Percentiles rank a stretch among this genome's conserved stretches.
Evolutionary conservation across 345 rosid species (phyloP).

Genomic region (Melaleuca quinquenervia): DNA sequence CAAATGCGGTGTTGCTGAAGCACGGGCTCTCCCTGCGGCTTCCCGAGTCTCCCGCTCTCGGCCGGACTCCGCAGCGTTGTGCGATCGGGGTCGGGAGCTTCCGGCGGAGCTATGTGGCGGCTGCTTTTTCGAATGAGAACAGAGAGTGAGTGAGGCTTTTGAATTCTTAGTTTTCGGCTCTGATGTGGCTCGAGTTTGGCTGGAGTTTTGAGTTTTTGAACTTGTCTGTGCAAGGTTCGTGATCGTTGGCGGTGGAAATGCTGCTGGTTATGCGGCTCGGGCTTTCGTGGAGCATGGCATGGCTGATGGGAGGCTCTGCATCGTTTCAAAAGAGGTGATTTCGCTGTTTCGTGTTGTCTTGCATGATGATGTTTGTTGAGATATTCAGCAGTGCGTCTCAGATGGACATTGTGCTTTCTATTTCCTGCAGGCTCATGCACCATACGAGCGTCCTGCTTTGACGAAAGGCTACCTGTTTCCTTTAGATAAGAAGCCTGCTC

Average conservation of each 20-base stretch:
- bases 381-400: neutral
- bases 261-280: slow-evolving; percentile 96
- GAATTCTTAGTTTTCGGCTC: neutral
- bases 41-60: slow-evolving; percentile 38
- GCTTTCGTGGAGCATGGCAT: slow-evolving; percentile 88
- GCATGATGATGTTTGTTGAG: neutral
- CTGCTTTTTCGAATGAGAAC: slow-evolving; percentile 69
- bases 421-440: slow-evolving; percentile 58
- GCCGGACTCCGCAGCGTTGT: slow-evolving; percentile 22
- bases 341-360: neutral
- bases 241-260: slow-evolving; percentile 93
- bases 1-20: slow-evolving; percentile 41
- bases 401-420: neutral
- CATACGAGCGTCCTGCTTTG: slow-evolving; percentile 96
- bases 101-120: slow-evolving; percentile 40
- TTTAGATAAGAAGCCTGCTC: slow-evolving; percentile 80
- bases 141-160: slow-evolving; percentile 44
- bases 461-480: slow-evolving; percentile 95
- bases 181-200: neutral
- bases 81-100: slow-evolving; percentile 26
- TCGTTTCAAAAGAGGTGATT: slow-evolving; percentile 81
- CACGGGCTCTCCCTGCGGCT: slow-evolving; percentile 47
- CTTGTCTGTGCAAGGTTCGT: slow-evolving; percentile 39
- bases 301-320: slow-evolving; percentile 89
- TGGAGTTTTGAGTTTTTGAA: neutral